Base-by-base conservation (phyloP, 2,329 filamentous ascomycete genomes). In the Aspergillus brunneoviolaceus region DNA sequence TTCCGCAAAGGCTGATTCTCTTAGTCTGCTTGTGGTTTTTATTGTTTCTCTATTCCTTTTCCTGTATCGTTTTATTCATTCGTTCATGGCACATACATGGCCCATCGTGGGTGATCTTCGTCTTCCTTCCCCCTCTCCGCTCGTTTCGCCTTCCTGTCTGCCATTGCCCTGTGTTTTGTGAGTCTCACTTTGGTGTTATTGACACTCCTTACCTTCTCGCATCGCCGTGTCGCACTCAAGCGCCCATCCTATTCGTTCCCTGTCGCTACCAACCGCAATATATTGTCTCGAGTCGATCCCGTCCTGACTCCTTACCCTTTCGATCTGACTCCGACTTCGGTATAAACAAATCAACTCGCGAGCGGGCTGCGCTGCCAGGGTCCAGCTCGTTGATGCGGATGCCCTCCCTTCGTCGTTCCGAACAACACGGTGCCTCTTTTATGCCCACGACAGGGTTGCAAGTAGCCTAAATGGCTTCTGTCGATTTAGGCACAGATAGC, bases 391-490 rank as follows among this genome's bases (percentile, higher is more conserved):
- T 57, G 63, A 63, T 70, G 62, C 69, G 71, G 68, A 72, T 71
- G 68, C 61, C 70, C 59, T 62, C 60, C 61, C 59, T 64, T 58
- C 57, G 54, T 54, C 55, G 55, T 59, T 59, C 56, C 50, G 45
- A 54, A 58, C 56, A 59, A 45, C 54, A 60, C 60, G 57, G 60
- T 51, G 51, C 60, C 55, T 55, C 47, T 69, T 74, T 63, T 65
- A 73, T 70, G 69, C 68, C 69, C 68, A 58, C 42, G 47, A 31
- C 49, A 67, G 69, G 71, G 65, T 61, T 60, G 67, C 49, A 49
- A 63, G 47, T 66, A 65, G 67, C 69, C 66, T 70, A 71, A 60
- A 79, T 79, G 76, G 73, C 76, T 71, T 71, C 74, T 61, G 68
- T 74, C 65, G 72, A 72, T 52, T 76, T 77, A 54, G 69, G 69